Evolutionary conservation across 768 basidiomycete species (phyloP).

Genomic region (Naganishia kalamii): DNA sequence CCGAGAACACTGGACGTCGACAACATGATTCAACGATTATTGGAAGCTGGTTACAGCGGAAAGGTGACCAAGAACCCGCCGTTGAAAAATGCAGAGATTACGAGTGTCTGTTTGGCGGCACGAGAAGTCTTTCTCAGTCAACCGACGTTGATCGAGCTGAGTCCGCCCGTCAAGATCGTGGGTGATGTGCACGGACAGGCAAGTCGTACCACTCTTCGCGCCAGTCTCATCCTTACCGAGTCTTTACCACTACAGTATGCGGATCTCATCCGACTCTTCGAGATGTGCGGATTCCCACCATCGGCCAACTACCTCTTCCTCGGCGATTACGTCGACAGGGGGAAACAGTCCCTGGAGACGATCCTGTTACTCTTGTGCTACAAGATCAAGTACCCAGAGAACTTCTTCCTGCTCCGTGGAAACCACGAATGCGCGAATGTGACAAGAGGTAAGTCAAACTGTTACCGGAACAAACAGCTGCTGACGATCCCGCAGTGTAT

Average conservation of each 20-base stretch:
- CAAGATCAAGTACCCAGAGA: constrained; percentile 99
- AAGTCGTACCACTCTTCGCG: constrained; percentile 2
- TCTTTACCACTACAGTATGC: constrained; percentile 56
- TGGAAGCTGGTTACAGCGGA: constrained; percentile 95
- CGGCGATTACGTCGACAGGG: constrained; percentile 97
- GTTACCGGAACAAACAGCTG: too few relatives aligned
- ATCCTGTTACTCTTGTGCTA: constrained; percentile 94
- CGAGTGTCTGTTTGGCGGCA: constrained; percentile 86
- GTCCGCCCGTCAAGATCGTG: constrained; percentile 97
- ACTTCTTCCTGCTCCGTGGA: constrained; percentile 94
- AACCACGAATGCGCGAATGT: constrained; percentile 99
- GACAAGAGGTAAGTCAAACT: constrained; percentile 69
- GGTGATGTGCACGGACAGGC: constrained; percentile 95
- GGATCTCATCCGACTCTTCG: constrained; percentile 94
- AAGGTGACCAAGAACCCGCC: constrained; percentile 90
- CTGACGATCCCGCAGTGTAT: constrained; percentile 60
- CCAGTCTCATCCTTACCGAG: background rate
- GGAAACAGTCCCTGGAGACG: constrained; percentile 96
- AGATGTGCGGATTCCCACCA: constrained; percentile 99
- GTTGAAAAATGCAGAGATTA: constrained; percentile 91
- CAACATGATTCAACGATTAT: constrained; percentile 92
- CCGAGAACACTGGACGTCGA: constrained; percentile 67
- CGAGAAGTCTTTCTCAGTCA: constrained; percentile 93
- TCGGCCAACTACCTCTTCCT: constrained; percentile 96
- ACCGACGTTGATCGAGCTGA: constrained; percentile 92